Evolutionary conservation across 2,329 filamentous ascomycete genomes (phyloP).

Genomic region (Thelonectria discophora): DNA sequence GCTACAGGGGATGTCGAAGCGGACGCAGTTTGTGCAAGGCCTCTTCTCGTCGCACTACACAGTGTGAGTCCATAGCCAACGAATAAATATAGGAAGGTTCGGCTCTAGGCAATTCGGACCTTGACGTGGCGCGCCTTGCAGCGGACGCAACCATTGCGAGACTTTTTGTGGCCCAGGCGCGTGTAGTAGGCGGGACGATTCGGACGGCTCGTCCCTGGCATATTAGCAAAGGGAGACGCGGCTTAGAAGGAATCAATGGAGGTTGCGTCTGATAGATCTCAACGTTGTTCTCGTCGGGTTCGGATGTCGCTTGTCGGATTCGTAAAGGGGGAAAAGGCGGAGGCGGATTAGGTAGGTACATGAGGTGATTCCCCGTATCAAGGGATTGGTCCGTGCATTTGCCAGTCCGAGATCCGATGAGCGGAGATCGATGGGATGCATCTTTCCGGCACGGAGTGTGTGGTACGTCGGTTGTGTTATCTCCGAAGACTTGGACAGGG

Average conservation of each 20-base stretch:
- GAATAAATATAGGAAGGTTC: neutral
- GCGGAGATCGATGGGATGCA: too few species aligned
- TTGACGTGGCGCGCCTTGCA: slow-evolving; percentile 33
- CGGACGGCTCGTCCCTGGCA: neutral
- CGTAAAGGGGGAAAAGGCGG: neutral
- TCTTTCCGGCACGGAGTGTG: too few species aligned
- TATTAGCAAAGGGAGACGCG: too few species aligned
- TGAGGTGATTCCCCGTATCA: too few species aligned
- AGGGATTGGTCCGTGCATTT: neutral
- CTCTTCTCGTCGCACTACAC: slow-evolving; percentile 30
- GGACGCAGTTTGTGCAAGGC: slow-evolving; percentile 28
- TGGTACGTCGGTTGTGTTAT: too few species aligned
- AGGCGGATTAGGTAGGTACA: neutral
- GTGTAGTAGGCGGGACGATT: slow-evolving; percentile 2
- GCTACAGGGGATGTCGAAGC: slow-evolving; percentile 28
- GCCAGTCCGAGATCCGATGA: neutral
- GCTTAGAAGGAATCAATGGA: too few species aligned
- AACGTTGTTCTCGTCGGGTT: neutral
- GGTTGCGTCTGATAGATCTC: too few species aligned
- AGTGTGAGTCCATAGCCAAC: neutral
- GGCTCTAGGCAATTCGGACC: slow-evolving; percentile 8
- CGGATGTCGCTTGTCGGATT: neutral
- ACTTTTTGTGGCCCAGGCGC: slow-evolving; percentile 29
- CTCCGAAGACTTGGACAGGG: too few species aligned
- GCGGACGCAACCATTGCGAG: slow-evolving; percentile 27